Percentiles rank a stretch among this genome's conserved stretches.
Evolutionary conservation across 148 eudicot genomes (phyloP).

Genomic region (Spergularia bocconei): DNA sequence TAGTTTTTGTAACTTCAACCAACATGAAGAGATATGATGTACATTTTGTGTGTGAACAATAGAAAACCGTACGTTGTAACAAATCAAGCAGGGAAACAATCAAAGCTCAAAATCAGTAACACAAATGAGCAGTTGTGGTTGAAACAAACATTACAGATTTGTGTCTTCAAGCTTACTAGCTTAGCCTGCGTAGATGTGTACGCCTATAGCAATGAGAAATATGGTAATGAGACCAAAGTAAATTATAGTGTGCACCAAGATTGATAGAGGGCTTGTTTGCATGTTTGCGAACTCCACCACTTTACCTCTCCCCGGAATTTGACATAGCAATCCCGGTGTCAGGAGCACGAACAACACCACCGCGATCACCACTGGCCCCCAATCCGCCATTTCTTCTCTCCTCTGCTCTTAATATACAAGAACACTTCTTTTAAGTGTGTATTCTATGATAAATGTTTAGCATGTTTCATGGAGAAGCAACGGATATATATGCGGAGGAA

Average conservation of each 20-base stretch:
- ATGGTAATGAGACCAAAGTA: slow-evolving; percentile 47
- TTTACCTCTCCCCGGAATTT: slow-evolving; percentile 37
- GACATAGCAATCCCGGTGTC: slow-evolving; percentile 51
- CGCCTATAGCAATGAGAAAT: slow-evolving; percentile 50
- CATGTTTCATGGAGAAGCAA: slow-evolving; percentile 11
- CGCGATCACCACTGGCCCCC: slow-evolving; percentile 60
- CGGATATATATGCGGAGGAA: not conserved
- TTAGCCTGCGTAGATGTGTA: slow-evolving; percentile 45
- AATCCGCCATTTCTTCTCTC: slow-evolving; percentile 38
- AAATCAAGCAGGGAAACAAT: no score
- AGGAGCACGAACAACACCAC: slow-evolving; percentile 47
- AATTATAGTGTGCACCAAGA: slow-evolving; percentile 42
- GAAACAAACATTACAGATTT: no score
- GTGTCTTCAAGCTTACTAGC: not conserved
- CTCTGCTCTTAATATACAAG: not conserved
- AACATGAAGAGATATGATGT: no score
- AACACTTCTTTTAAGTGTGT: no score
- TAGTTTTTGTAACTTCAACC: no score
- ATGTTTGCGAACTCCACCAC: slow-evolving; percentile 39
- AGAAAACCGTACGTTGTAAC: no score
- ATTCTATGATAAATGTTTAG: not conserved
- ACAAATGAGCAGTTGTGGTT: not conserved
- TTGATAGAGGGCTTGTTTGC: slow-evolving; percentile 45
- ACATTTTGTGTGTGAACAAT: no score
- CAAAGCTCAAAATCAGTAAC: not conserved